Evolutionary conservation across 2,329 filamentous ascomycete genomes (phyloP).

Genomic region (Cercospora nicotianae): DNA sequence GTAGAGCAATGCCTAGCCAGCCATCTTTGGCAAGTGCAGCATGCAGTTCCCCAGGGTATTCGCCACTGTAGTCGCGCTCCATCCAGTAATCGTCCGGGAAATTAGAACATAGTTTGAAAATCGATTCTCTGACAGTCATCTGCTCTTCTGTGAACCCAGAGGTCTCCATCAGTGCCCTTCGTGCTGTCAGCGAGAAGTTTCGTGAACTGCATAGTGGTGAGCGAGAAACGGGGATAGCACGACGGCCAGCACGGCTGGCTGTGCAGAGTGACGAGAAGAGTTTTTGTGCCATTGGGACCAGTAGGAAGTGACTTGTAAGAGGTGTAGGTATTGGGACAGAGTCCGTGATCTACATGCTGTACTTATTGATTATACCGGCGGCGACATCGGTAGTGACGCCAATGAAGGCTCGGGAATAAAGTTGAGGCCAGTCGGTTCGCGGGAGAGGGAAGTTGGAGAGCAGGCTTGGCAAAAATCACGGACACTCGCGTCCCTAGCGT

Average conservation of each 20-base stretch:
- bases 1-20: slow-evolving; percentile 79
- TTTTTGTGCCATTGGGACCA: slow-evolving; percentile 25
- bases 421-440: background rate
- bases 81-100: slow-evolving; percentile 79
- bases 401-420: slow-evolving; percentile 9
- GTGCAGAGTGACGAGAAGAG: slow-evolving; percentile 25
- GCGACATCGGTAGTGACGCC: slow-evolving; percentile 9
- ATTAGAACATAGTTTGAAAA: slow-evolving; percentile 65
- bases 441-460: background rate
- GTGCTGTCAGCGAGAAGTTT: slow-evolving; percentile 38
- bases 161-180: slow-evolving; percentile 64
- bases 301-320: background rate
- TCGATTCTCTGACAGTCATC: slow-evolving; percentile 68
- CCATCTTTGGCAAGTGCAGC: slow-evolving; percentile 69
- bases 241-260: slow-evolving; percentile 2
- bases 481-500: background rate
- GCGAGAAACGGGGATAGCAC: background rate
- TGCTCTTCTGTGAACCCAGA: slow-evolving; percentile 72
- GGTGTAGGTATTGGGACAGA: background rate
- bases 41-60: slow-evolving; percentile 75
- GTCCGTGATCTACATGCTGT: background rate
- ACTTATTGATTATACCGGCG: background rate
- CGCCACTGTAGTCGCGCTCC: slow-evolving; percentile 66
- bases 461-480: background rate
- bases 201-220: slow-evolving; percentile 25